Conservation (phyloP, 148 eudicot species). For the Spergularia marina region DNA sequence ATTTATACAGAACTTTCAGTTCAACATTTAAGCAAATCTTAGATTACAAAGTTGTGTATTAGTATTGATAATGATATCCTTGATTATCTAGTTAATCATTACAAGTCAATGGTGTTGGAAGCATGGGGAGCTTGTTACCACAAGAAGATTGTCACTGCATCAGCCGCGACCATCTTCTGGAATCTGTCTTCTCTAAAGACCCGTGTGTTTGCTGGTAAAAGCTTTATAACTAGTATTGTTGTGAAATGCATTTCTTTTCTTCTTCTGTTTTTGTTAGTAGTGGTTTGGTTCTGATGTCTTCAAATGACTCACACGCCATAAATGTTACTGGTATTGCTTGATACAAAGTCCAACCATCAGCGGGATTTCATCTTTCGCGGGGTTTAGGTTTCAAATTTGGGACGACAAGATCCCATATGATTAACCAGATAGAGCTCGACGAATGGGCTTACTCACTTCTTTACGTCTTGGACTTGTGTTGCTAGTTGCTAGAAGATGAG, state of each 20-base stretch:
- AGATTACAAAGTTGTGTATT: background rate
- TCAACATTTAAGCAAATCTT: background rate
- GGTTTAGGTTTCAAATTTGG: no score
- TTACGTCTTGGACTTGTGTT: no score
- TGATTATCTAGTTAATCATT: constrained; percentile 44
- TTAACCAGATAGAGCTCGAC: no score
- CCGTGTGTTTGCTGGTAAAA: constrained; percentile 71
- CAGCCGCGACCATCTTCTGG: constrained; percentile 84
- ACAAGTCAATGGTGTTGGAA: constrained; percentile 46
- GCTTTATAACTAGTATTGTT: background rate
- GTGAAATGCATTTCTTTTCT: background rate
- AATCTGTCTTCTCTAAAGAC: constrained; percentile 66
- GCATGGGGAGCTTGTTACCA: constrained; percentile 75
- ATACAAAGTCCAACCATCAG: no score
- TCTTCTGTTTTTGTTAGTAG: background rate
- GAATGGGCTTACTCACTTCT: no score
- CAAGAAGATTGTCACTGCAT: constrained; percentile 70
- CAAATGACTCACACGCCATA: no score
- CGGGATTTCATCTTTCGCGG: no score
- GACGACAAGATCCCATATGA: no score
- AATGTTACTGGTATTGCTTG: no score
- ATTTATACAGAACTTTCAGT: background rate
- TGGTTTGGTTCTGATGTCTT: background rate
- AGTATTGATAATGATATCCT: constrained; percentile 19
- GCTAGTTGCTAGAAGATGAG: no score